Percentiles rank a stretch among this genome's conserved stretches.
phyloP scores from a whole-genome alignment of 2,329 filamentous ascomycete genomes.

The Fusarium pilosicola region DNA sequence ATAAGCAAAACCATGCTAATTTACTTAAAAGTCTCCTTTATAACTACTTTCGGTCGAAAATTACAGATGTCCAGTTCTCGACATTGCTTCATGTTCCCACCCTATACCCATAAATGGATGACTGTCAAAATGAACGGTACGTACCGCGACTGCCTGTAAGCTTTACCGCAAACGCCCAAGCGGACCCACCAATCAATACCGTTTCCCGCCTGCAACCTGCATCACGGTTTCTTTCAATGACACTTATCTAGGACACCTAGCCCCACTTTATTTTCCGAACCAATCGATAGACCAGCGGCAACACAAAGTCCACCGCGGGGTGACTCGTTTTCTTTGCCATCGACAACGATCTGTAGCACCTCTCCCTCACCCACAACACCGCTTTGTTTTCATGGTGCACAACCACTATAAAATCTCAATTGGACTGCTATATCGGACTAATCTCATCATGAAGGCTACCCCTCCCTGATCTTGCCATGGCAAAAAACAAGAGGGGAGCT shows the following conservation, averaged over 20 bases:
- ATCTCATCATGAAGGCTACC: conserved; percentile 21
- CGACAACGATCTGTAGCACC: background rate
- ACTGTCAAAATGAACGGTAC: background rate
- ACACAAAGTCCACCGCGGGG: conserved; percentile 18
- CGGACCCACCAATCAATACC: conserved; percentile 1
- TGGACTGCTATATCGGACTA: background rate
- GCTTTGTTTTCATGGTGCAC: background rate
- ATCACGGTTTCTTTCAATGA: conserved; percentile 14
- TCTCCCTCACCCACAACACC: background rate
- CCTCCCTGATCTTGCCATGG: conserved; percentile 21
- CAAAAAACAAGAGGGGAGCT: conserved; percentile 41
- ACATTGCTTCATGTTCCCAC: background rate
- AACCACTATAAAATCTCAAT: background rate
- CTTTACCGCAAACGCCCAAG: background rate
- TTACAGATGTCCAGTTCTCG: background rate
- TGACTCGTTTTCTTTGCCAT: conserved; percentile 35
- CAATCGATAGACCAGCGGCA: conserved; percentile 20
- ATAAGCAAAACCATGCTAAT: background rate
- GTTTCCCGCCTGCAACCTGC: background rate
- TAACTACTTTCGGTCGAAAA: background rate
- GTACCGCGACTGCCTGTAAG: background rate
- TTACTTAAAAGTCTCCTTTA: background rate
- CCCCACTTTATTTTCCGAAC: conserved; percentile 4
- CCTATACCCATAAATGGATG: conserved; percentile 12
- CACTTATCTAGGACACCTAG: conserved; percentile 13